These are phyloP conservation scores for Amylocystis lapponica DNA, from an alignment of 768 basidiomycete genomes.

Conservation along the genomic window DNA sequence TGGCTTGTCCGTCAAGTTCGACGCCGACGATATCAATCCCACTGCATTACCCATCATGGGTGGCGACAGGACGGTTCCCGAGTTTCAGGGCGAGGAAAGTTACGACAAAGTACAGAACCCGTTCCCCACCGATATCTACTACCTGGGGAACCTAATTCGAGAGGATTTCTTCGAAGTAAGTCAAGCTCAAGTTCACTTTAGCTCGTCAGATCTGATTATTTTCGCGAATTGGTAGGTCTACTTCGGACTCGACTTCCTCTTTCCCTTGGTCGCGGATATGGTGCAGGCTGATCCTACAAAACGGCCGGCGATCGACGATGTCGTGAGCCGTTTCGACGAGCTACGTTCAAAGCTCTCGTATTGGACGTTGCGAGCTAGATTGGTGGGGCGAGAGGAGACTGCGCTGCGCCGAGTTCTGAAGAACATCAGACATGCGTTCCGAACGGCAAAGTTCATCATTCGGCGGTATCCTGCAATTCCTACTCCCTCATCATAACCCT, in stretches of 20 bases:
- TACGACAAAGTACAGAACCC: slow-evolving; percentile 10
- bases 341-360: not conserved
- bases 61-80: slow-evolving; percentile 28
- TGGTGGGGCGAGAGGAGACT: slow-evolving; percentile 2
- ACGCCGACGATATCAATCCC: slow-evolving; percentile 19
- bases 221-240: slow-evolving; percentile 9
- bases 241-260: slow-evolving; percentile 21
- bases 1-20: slow-evolving; percentile 28
- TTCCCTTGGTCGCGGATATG: slow-evolving; percentile 21
- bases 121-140: slow-evolving; percentile 17
- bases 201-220: too few species aligned
- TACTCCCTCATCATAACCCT: not conserved
- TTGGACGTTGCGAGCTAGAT: slow-evolving; percentile 3
- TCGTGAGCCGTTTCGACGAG: slow-evolving; percentile 7
- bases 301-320: slow-evolving; percentile 21
- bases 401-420: not conserved
- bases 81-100: slow-evolving; percentile 5
- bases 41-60: slow-evolving; percentile 28
- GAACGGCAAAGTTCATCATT: slow-evolving; percentile 1
- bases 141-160: slow-evolving; percentile 11
- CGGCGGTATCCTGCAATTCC: slow-evolving; percentile 3
- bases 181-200: too few species aligned
- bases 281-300: slow-evolving; percentile 15
- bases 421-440: slow-evolving; percentile 1
- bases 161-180: slow-evolving; percentile 5